Evolutionary conservation across 1,284 basidiomycete genomes (phyloP).

Genomic region (Leccinum pachyderme): DNA sequence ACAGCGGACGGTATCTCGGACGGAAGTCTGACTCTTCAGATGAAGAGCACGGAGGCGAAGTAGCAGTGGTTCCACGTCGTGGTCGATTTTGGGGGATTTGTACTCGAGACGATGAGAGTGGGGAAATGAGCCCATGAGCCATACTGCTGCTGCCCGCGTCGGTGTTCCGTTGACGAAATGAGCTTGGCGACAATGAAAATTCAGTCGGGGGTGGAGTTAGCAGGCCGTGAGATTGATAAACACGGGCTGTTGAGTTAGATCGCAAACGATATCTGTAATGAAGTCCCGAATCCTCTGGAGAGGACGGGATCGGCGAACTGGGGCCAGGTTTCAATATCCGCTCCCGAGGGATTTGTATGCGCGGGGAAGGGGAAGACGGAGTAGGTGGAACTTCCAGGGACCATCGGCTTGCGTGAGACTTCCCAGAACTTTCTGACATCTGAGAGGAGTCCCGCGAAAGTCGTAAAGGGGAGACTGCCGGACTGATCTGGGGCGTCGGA

Average conservation of each 20-base stretch:
- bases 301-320: conserved; percentile 18
- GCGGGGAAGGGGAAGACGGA: conserved; percentile 3
- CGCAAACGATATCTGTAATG: conserved; percentile 6
- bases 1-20: conserved; percentile 4
- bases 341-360: conserved; percentile 21
- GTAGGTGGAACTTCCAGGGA: neutral
- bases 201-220: conserved; percentile 10
- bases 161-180: neutral
- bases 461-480: neutral
- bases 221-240: conserved; percentile 1
- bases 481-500: neutral
- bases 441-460: conserved; percentile 8
- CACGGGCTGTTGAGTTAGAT: conserved; percentile 6
- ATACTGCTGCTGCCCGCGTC: neutral
- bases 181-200: neutral
- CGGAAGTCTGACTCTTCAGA: conserved; percentile 13
- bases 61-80: neutral
- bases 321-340: neutral
- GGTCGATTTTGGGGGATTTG: conserved; percentile 1
- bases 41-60: conserved; percentile 10
- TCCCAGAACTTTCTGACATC: conserved; percentile 3
- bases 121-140: neutral
- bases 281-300: conserved; percentile 15
- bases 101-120: neutral
- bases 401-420: neutral